Evolutionary conservation across 2,329 filamentous ascomycete species (phyloP).

Genomic region (Ophiostoma pallidulum): DNA sequence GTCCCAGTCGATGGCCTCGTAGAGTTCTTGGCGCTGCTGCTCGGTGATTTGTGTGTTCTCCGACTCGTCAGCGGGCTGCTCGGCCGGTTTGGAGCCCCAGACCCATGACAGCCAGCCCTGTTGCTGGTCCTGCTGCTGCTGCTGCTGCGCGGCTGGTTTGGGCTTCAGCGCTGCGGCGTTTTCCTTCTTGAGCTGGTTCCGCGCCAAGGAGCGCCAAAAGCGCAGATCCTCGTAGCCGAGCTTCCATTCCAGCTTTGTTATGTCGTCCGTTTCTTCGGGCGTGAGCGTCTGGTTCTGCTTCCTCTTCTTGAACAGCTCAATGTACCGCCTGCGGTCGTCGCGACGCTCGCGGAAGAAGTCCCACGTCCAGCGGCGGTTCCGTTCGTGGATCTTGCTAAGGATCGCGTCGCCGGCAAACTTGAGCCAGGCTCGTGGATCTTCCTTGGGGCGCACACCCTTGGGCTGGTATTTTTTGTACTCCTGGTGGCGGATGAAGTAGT

Average conservation of each 20-base stretch:
- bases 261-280: constrained; percentile 58
- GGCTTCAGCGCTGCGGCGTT: constrained; percentile 83
- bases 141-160: constrained; percentile 48
- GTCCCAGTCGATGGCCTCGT: constrained; percentile 96
- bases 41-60: constrained; percentile 87
- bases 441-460: constrained; percentile 68
- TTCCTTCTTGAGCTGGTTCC: constrained; percentile 92
- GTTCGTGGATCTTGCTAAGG: constrained; percentile 87
- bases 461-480: constrained; percentile 93
- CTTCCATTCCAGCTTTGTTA: constrained; percentile 75
- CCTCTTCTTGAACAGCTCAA: constrained; percentile 91
- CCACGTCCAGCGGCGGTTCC: constrained; percentile 91
- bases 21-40: constrained; percentile 90
- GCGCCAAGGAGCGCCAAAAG: constrained; percentile 91
- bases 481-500: constrained; percentile 95
- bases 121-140: constrained; percentile 29
- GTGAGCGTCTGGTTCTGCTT: constrained; percentile 65
- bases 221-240: constrained; percentile 88
- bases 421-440: constrained; percentile 88
- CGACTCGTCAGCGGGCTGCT: constrained; percentile 49
- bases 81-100: constrained; percentile 66
- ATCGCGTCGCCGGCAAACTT: constrained; percentile 85
- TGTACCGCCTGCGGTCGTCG: constrained; percentile 82
- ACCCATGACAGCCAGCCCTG: constrained; percentile 89
- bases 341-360: constrained; percentile 86